Percentiles rank a stretch among this genome's conserved stretches.
These are phyloP conservation scores for Aspergillus sp. DNA, from an alignment of 2,329 filamentous ascomycete genomes.

Conservation along the genomic window DNA sequence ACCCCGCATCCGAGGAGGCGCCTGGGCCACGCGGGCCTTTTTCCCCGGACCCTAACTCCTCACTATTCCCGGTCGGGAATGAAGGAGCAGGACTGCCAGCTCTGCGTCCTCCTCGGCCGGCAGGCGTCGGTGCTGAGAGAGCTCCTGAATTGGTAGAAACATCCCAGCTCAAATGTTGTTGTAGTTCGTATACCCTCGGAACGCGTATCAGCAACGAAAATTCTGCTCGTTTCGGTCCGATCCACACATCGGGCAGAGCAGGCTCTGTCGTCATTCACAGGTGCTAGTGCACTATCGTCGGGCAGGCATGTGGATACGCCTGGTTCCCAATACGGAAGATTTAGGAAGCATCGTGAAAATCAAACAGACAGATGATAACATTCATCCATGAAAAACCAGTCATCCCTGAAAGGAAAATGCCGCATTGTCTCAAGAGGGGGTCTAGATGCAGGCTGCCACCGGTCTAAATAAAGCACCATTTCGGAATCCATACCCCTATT, in stretches of 20 bases:
- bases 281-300: constrained; percentile 1
- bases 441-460: too few relatives aligned
- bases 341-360: constrained; percentile 11
- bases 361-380: neutral
- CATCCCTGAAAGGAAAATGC: constrained; percentile 6
- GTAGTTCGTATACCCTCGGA: too few relatives aligned
- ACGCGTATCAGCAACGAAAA: neutral
- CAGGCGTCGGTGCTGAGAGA: too few relatives aligned
- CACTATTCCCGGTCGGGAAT: neutral
- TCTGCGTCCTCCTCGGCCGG: too few relatives aligned
- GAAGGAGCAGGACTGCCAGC: too few relatives aligned
- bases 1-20: constrained; percentile 22
- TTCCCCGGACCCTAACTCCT: constrained; percentile 10
- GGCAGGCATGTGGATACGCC: constrained; percentile 6
- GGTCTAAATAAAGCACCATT: too few relatives aligned
- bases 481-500: too few relatives aligned
- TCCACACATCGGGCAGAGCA: constrained; percentile 11
- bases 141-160: too few relatives aligned
- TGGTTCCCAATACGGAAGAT: constrained; percentile 13
- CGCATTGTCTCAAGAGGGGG: neutral
- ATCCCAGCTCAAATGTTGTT: neutral
- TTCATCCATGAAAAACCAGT: neutral
- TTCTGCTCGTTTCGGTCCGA: neutral
- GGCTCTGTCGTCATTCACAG: constrained; percentile 2
- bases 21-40: constrained; percentile 22